Conservation (phyloP, 2,329 filamentous ascomycete genomes). For the Botrytis medusae region DNA sequence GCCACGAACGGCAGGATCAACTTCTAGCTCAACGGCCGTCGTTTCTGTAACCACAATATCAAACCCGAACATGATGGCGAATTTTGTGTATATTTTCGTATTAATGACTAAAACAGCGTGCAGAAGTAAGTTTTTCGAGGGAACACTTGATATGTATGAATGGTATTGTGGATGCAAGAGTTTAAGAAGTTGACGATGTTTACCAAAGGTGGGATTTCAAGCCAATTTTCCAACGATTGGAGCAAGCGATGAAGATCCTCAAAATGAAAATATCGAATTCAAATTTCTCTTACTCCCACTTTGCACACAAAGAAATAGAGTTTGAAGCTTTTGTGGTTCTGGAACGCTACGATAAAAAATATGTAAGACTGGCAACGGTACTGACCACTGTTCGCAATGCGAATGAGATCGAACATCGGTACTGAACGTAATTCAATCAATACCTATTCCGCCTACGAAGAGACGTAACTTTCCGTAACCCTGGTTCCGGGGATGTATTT, state of each 20-base stretch:
- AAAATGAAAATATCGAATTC: slow-evolving; percentile 3
- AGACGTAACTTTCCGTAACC: background rate
- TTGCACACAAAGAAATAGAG: background rate
- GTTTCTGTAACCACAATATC: slow-evolving; percentile 18
- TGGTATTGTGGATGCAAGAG: slow-evolving; percentile 5
- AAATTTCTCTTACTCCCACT: slow-evolving; percentile 8
- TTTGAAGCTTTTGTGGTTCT: slow-evolving; percentile 2
- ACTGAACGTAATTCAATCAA: background rate
- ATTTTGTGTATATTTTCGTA: background rate
- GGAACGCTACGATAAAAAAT: background rate
- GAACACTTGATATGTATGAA: background rate
- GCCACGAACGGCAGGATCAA: slow-evolving; percentile 7
- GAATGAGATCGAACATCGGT: background rate
- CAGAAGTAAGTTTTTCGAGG: background rate
- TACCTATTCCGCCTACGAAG: background rate
- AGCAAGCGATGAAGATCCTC: slow-evolving; percentile 5
- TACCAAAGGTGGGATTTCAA: slow-evolving; percentile 15
- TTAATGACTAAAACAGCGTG: background rate
- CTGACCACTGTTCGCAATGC: background rate
- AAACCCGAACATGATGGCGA: slow-evolving; percentile 12
- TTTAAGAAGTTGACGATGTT: background rate
- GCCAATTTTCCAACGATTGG: background rate
- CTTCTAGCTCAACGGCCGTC: slow-evolving; percentile 17
- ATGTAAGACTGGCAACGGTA: background rate
- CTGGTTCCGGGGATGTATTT: slow-evolving; percentile 1